Percentiles rank a stretch among this genome's conserved stretches.
Conservation (phyloP, 2,329 filamentous ascomycete species). For the Drechslerella stenobrocha region DNA sequence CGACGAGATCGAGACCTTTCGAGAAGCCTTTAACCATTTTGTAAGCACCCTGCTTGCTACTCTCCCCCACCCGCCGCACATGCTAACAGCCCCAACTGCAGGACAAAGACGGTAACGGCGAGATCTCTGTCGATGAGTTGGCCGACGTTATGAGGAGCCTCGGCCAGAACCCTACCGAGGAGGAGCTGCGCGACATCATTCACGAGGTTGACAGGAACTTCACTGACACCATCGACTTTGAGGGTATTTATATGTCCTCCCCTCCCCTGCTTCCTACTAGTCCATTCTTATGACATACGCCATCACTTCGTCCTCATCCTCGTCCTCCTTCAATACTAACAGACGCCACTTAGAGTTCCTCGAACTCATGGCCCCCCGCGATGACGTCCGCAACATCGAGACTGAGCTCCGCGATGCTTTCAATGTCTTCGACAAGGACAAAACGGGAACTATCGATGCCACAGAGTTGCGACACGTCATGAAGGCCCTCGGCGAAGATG, state of each 20-base stretch:
- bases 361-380: constrained; percentile 67
- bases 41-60: constrained; percentile 47
- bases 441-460: constrained; percentile 67
- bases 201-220: constrained; percentile 69
- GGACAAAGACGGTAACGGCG: constrained; percentile 56
- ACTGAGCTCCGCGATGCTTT: constrained; percentile 69
- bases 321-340: background rate
- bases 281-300: no score
- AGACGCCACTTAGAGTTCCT: constrained; percentile 62
- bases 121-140: constrained; percentile 67
- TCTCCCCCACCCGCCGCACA: background rate
- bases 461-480: constrained; percentile 67
- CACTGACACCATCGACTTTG: constrained; percentile 68
- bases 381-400: constrained; percentile 67
- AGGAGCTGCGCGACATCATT: constrained; percentile 68
- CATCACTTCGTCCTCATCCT: no score
- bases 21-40: constrained; percentile 54
- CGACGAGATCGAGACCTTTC: constrained; percentile 53
- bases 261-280: background rate
- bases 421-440: constrained; percentile 69
- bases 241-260: constrained; percentile 59
- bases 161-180: constrained; percentile 66
- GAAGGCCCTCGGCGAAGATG: constrained; percentile 67
- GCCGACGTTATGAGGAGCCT: constrained; percentile 68
- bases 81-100: constrained; percentile 27